Evolutionary conservation across 352 stramenopile species (phyloP), one percentile per base, ranked within the genome.

Genomic region (Globisporangium splendens): DNA sequence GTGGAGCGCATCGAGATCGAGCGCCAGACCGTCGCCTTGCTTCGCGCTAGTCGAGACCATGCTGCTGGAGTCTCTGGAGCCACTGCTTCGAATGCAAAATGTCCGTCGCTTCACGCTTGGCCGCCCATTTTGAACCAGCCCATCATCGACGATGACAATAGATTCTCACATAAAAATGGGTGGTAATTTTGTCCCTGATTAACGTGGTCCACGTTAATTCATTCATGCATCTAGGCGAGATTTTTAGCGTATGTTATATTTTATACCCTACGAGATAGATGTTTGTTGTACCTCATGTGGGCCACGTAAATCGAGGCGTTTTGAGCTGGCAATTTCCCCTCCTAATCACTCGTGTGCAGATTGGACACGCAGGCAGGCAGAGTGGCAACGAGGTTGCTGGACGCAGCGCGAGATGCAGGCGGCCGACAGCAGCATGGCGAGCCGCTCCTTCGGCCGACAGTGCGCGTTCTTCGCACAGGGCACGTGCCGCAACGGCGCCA

Each of bases 401-500:
- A 35, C 28, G 28, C 5, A 35, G 28, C 5, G 28, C 28, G 28
- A 35, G 28, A 35, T 35, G 28, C 28, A 35, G 28, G 28, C 28
- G 5, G 39, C 12, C 3, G 39, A 44, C 8, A 56, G 48, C 48
- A 8, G 31, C 38, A 57, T 50, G 53, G 53, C 53, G 20, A n/a
- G 41, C 20, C 42, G 53, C 24, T 65, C 41, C 8, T 35, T 35
- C 28, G 46, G 47, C 5, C 63, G 68, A 66, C 76, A 68, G 42
- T 91, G 81, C 73, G 80, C 78, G 66, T 91, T 89, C 67, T 91
- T 86, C 66, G 54, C 69, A 24, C 76, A 87, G 63, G 81, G 81
- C 59, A 85, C 59, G 13, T 91, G 81, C 67, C 78, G 78, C 70
- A 89, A 89, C 54, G 81, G 81, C 65, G 72, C 62, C 64, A 75